phyloP scores from a whole-genome alignment of 257 asterid species.

The Orobanche coerulescens region DNA sequence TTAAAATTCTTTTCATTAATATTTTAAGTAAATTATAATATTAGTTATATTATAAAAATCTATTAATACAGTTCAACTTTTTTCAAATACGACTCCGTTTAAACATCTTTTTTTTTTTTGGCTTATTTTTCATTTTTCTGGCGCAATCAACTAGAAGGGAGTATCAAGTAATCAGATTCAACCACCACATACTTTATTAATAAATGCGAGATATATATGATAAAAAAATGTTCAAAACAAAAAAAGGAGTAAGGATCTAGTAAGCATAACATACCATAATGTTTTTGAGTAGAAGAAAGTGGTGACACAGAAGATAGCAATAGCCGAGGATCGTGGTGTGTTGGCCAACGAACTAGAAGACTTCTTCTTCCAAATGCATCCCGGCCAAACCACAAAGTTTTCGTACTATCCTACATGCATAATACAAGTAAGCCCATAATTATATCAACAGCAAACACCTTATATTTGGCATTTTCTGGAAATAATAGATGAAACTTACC shows the following conservation, averaged over 20 bases:
- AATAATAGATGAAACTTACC: constrained; percentile 63
- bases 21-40: no score
- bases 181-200: not conserved
- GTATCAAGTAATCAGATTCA: no score
- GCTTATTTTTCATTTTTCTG: no score
- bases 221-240: not conserved
- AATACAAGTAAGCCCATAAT: constrained; percentile 23
- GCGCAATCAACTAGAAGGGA: no score
- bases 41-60: no score
- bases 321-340: constrained; percentile 60
- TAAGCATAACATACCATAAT: constrained; percentile 34
- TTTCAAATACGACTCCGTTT: no score
- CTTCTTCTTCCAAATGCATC: constrained; percentile 98
- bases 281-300: constrained; percentile 32
- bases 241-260: not conserved
- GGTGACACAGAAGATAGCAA: constrained; percentile 90
- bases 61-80: no score
- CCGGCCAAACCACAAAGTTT: constrained; percentile 89
- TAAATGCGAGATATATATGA: not conserved
- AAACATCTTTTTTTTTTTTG: no score
- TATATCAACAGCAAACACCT: constrained; percentile 9
- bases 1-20: no score
- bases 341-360: constrained; percentile 96
- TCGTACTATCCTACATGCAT: constrained; percentile 62
- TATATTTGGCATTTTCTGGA: constrained; percentile 14